phyloP scores from a whole-genome alignment of 2,329 filamentous ascomycete genomes.

The Tympanopsis confertula region DNA sequence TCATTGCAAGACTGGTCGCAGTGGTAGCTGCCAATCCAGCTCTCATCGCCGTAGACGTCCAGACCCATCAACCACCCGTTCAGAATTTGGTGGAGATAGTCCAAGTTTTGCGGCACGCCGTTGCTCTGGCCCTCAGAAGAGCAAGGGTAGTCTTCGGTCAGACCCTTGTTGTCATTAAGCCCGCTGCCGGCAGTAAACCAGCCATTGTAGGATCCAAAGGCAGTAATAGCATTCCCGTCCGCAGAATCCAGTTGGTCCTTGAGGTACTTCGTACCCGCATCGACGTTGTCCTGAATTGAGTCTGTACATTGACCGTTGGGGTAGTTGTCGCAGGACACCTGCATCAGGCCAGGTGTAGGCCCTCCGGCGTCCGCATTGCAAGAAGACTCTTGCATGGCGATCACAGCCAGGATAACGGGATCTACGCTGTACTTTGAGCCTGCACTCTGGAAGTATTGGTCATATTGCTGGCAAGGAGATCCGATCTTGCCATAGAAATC shows the following conservation, averaged over 20 bases:
- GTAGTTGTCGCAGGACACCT: slow-evolving; percentile 20
- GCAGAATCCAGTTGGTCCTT: slow-evolving; percentile 9
- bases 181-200: slow-evolving; percentile 18
- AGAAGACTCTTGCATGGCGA: slow-evolving; percentile 22
- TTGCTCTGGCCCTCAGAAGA: slow-evolving; percentile 13
- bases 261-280: slow-evolving; percentile 19
- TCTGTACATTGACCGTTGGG: slow-evolving; percentile 13
- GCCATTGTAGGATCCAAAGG: slow-evolving; percentile 21
- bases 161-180: slow-evolving; percentile 15
- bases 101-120: slow-evolving; percentile 19
- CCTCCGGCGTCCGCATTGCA: slow-evolving; percentile 20
- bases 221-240: slow-evolving; percentile 16
- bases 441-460: slow-evolving; percentile 17
- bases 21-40: neutral
- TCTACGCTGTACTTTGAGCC: slow-evolving; percentile 17
- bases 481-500: slow-evolving; percentile 14
- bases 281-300: slow-evolving; percentile 18
- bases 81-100: slow-evolving; percentile 20
- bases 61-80: slow-evolving; percentile 22
- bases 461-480: slow-evolving; percentile 15
- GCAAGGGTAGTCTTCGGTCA: slow-evolving; percentile 15
- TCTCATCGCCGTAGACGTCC: slow-evolving; percentile 16
- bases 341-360: slow-evolving; percentile 20
- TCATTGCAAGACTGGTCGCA: neutral
- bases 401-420: slow-evolving; percentile 19